Base-by-base conservation (phyloP, 768 basidiomycete species). In the Rhizopogon roseolus region DNA sequence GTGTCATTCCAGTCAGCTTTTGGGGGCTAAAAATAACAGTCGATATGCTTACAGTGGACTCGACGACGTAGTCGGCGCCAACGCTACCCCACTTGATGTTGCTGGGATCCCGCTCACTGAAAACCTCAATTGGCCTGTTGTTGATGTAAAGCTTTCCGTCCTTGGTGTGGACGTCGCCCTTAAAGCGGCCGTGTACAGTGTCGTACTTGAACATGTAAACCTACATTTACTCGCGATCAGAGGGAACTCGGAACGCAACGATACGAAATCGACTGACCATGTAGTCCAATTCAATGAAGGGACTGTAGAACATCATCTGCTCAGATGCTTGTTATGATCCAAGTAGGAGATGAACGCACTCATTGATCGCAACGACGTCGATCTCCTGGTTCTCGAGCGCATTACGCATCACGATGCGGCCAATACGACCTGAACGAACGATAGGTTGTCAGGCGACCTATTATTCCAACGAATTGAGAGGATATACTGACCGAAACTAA, bases 201-300 rank as follows among this genome's bases (percentile, higher is more conserved):
- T 95, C 93, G 68, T 84, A 95, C 80, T 93, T 96, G 89, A 97
- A 95, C 93, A 97, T 93, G 83, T 97, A 97, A 69, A 94, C 88
- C 90, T 92, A 54, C 19, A 52, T 17, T 51, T 32, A 5, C 19
- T 27, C 51, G 19, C 42, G 42, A 48, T 17, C 42, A 17, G 61
- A 34, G 60, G 56, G 29, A 40, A 19, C 14, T 41, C 10, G 29
- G 38, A n/a, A 19, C 9, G 36, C 17, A 19, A 13, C 32, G 5
- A 28, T 17, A 48, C 41, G 9, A 1, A 2, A 16, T 44, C 1
- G 4, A 62, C 81, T 34, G 50, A 88, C 96, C 95, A 98, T 97
- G 85, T 99, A 98, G 3, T 86, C 81, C 62, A 95, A 85, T 70
- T 92, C 86, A 60, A 99, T 98, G 86, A 98, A 99, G 52, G 96